phyloP scores from a whole-genome alignment of 345 rosid species.

The Rhodamnia rubescens region DNA sequence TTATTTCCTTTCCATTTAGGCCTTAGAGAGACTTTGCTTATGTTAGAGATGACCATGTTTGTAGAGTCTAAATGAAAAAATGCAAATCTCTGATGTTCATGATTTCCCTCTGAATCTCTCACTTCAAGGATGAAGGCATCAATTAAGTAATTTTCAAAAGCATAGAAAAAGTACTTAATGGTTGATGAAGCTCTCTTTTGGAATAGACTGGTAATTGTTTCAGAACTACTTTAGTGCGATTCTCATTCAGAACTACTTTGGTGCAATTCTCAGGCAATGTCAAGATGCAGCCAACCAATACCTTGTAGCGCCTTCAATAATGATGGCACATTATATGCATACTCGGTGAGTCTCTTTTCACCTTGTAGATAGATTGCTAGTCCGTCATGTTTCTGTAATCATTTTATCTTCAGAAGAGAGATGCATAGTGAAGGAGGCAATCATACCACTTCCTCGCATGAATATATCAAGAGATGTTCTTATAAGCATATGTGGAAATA shows the following conservation, averaged over 20 bases:
- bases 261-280: slow-evolving; percentile 61
- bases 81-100: background rate
- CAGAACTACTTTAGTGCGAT: background rate
- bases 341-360: slow-evolving; percentile 40
- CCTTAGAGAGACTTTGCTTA: background rate
- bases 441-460: background rate
- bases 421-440: background rate
- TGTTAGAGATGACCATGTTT: background rate
- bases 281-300: slow-evolving; percentile 81
- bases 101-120: background rate
- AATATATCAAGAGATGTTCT: background rate
- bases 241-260: slow-evolving; percentile 14
- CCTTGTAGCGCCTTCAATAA: slow-evolving; percentile 85
- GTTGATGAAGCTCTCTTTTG: background rate
- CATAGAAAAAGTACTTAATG: background rate
- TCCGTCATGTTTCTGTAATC: background rate
- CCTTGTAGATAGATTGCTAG: background rate
- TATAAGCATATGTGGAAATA: background rate
- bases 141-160: background rate
- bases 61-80: background rate
- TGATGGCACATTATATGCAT: slow-evolving; percentile 86
- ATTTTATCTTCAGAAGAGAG: background rate
- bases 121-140: background rate
- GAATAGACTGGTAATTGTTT: background rate
- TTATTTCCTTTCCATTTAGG: background rate